phyloP scores from a whole-genome alignment of 805 yeast species.

The Yueomyces sp. region DNA sequence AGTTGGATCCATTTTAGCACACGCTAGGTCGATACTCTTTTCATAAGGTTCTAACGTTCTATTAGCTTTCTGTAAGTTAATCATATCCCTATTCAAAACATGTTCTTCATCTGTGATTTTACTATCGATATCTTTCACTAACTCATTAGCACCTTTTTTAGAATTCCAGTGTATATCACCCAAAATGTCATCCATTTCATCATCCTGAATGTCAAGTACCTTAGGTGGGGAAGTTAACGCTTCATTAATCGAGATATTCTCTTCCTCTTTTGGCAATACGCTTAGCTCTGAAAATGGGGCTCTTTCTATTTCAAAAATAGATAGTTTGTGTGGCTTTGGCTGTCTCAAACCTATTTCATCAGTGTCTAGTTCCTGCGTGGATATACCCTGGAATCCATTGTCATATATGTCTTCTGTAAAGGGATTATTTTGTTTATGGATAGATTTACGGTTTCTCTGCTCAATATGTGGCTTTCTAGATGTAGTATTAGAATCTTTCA shows the following conservation, averaged over 20 bases:
- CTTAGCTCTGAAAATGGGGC: not conserved
- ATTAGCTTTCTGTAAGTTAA: slow-evolving; percentile 35
- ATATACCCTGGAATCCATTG: too few relatives aligned
- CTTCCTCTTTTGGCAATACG: not conserved
- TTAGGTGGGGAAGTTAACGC: not conserved
- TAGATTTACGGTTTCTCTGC: not conserved
- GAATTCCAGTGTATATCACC: slow-evolving; percentile 71
- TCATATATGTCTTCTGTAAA: not conserved
- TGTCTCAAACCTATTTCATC: not conserved
- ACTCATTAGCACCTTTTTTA: slow-evolving; percentile 44
- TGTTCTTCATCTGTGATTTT: slow-evolving; percentile 53
- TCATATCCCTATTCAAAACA: slow-evolving; percentile 42
- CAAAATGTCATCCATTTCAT: slow-evolving; percentile 38
- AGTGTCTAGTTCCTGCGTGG: not conserved
- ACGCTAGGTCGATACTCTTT: slow-evolving; percentile 33
- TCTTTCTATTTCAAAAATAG: slow-evolving; percentile 21
- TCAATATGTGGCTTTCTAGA: too few relatives aligned
- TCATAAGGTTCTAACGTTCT: slow-evolving; percentile 30
- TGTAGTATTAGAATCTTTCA: too few relatives aligned
- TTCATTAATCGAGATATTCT: not conserved
- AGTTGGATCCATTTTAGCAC: slow-evolving; percentile 41
- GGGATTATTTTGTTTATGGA: not conserved
- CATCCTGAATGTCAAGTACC: slow-evolving; percentile 17
- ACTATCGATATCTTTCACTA: slow-evolving; percentile 43
- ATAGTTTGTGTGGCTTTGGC: slow-evolving; percentile 12